Conservation (phyloP, 495 filamentous ascomycete genomes). For the Friedmanniomyces endolithicus region DNA sequence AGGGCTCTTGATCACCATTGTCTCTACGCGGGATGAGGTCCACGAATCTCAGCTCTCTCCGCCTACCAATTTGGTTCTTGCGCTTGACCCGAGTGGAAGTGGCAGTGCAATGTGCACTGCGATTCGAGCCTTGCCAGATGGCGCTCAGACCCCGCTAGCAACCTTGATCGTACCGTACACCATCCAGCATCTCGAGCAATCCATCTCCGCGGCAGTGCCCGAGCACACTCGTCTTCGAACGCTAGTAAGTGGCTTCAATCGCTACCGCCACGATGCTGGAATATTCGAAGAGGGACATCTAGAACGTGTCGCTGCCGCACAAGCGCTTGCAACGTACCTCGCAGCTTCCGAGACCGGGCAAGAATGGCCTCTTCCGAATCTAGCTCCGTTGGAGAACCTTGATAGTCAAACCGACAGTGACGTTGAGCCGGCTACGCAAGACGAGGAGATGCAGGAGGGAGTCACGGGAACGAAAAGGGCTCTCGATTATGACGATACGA, state of each 20-base stretch:
- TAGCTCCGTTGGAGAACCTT: constrained; percentile 5
- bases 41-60: constrained; percentile 31
- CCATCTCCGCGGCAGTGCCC: constrained; percentile 32
- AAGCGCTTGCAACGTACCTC: constrained; percentile 6
- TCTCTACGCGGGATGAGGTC: constrained; percentile 33
- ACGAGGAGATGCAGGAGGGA: neutral
- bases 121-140: constrained; percentile 24
- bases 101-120: constrained; percentile 30
- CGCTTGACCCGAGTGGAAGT: constrained; percentile 40
- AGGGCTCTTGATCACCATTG: constrained; percentile 37
- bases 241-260: constrained; percentile 16
- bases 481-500: neutral
- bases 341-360: neutral
- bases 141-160: constrained; percentile 39
- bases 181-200: constrained; percentile 45
- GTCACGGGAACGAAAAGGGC: neutral
- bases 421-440: neutral
- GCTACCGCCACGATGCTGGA: constrained; percentile 10
- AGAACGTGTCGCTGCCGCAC: neutral
- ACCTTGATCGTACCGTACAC: constrained; percentile 42
- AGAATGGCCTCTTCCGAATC: constrained; percentile 8
- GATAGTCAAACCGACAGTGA: constrained; percentile 21
- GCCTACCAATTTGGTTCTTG: constrained; percentile 41
- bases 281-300: constrained; percentile 7
- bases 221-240: constrained; percentile 14